Evolutionary conservation across 768 basidiomycete species (phyloP), one percentile per base, ranked within the genome.

Genomic region (Termitomyces sp.): DNA sequence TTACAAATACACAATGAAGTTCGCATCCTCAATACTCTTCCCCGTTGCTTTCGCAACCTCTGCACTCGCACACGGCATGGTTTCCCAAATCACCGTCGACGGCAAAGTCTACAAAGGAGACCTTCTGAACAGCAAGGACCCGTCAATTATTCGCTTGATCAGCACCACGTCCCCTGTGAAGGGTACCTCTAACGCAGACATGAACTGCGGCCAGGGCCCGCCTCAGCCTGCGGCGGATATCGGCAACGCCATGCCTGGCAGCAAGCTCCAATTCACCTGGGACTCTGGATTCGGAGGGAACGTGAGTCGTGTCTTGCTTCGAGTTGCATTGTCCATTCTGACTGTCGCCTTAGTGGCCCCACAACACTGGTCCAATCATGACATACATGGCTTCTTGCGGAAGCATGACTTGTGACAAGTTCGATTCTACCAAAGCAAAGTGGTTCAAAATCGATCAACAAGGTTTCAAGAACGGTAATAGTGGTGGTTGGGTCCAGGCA

Each of bases 381-480:
- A 89, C 87, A 36, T 92, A 92, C 68, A 79, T 92, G 81, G 80
- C 88, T 2, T 72, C 75, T 30, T 92, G 90, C 66, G 81, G 81
- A 0, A 70, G 72, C 39, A 75, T 76, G 0, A 70, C 81, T 2
- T 90, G 89, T 70, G 78, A 79, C 66, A 70, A 84, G 64, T 88
- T 85, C 70, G 75, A 88, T 64, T 65, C 82, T 3, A 75, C 78
- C 18, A 65, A 76, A 22, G 85, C 87, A 13, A 76, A 83, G 64
- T 91, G 87, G 87, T 89, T 91, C 81, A 90, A 91, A 77, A 84
- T 88, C 58, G 71, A 80, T 36, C 77, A 87, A 66, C 73, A 75
- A 2, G 84, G 82, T 1, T 69, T 74, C 16, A 71, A 80, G 41
- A 16, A 41, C n/a, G 41, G 41, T 2, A 70, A 73, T 24, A 13